Percentiles rank a stretch among this genome's conserved stretches.
phyloP scores from a whole-genome alignment of 2,329 filamentous ascomycete genomes.

The Paecilomyces fulvus region DNA sequence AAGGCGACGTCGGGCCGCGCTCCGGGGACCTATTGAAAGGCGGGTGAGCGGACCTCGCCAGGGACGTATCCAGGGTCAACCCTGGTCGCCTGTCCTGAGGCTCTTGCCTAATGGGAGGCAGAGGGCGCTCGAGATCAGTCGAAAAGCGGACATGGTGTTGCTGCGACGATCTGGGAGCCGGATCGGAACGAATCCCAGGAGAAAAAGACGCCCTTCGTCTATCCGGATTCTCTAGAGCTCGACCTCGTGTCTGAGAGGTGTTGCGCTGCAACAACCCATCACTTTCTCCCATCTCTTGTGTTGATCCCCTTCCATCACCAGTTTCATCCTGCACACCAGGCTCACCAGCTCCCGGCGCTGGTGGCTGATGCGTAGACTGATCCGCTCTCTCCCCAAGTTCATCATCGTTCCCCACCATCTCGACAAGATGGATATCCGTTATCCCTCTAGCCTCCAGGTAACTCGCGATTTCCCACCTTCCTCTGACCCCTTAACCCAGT shows the following conservation, averaged over 20 bases:
- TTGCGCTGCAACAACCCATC: not conserved
- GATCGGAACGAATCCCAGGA: conserved; percentile 2
- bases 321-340: not conserved
- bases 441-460: not conserved
- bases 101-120: conserved; percentile 9
- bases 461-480: not conserved
- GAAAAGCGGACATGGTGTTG: conserved; percentile 17
- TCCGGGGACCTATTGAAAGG: conserved; percentile 1
- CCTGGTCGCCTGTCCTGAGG: conserved; percentile 17
- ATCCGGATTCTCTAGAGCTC: conserved; percentile 1
- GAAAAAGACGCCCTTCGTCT: not conserved
- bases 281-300: not conserved
- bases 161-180: conserved; percentile 8
- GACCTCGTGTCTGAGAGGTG: not conserved
- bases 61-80: conserved; percentile 24
- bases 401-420: not conserved
- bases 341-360: not conserved
- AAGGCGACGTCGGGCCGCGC: conserved; percentile 13
- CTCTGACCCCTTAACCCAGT: not conserved
- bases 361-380: not conserved
- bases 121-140: conserved; percentile 13
- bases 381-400: not conserved
- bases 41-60: conserved; percentile 17
- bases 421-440: not conserved
- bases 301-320: not conserved